Evolutionary conservation across 2,329 filamentous ascomycete genomes (phyloP).

Genomic region (Falciphora oryzae): DNA sequence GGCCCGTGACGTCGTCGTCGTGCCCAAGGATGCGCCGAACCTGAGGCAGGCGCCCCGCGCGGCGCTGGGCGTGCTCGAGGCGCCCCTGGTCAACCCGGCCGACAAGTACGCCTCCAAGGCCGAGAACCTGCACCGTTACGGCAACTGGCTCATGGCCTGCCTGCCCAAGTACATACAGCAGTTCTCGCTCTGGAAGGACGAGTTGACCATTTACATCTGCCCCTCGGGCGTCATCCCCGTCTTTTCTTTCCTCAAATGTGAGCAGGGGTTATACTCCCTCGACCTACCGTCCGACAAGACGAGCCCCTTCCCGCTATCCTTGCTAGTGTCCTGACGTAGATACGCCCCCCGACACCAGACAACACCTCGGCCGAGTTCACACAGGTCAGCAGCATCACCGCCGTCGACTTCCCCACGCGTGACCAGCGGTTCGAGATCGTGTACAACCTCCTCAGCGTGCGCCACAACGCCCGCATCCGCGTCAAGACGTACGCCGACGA

Average conservation of each 20-base stretch:
- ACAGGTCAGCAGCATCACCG: slow-evolving; percentile 85
- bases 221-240: slow-evolving; percentile 85
- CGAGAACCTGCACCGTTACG: slow-evolving; percentile 86
- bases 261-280: slow-evolving; percentile 19
- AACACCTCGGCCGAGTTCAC: slow-evolving; percentile 98
- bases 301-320: neutral
- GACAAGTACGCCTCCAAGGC: slow-evolving; percentile 89
- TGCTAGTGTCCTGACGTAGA: neutral
- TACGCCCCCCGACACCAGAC: slow-evolving; percentile 42
- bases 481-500: slow-evolving; percentile 99
- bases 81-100: slow-evolving; percentile 79
- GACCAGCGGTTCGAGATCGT: slow-evolving; percentile 96
- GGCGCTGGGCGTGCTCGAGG: slow-evolving; percentile 60
- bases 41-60: slow-evolving; percentile 59
- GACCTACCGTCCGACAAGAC: slow-evolving; percentile 5
- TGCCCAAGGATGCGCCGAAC: slow-evolving; percentile 56
- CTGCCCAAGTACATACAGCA: slow-evolving; percentile 98
- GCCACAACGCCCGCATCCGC: slow-evolving; percentile 92
- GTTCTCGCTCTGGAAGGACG: slow-evolving; percentile 99
- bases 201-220: slow-evolving; percentile 89
- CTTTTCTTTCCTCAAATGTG: slow-evolving; percentile 86
- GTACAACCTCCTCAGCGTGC: slow-evolving; percentile 93
- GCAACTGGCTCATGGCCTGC: slow-evolving; percentile 93
- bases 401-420: slow-evolving; percentile 90
- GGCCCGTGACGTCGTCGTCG: slow-evolving; percentile 22